A percentile compares a stretch with the other conserved stretches of the same genome.
Evolutionary conservation across 2,329 filamentous ascomycete species (phyloP).

Genomic region (Cercospora sojina): DNA sequence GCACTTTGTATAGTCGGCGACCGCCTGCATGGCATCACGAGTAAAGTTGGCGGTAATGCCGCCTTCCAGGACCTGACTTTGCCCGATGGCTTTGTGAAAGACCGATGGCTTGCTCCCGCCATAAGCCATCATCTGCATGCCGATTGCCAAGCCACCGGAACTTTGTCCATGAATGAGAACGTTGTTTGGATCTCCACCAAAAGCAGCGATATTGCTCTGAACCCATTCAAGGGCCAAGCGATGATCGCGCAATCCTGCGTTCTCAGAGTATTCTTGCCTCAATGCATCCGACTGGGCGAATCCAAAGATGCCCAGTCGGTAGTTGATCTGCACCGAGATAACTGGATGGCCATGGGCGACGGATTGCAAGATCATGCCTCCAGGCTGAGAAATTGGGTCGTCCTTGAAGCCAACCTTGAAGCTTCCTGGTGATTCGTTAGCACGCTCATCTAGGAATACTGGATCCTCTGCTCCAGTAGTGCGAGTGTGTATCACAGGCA

Average conservation of each 20-base stretch:
- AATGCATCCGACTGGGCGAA: slow-evolving; percentile 40
- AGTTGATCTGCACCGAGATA: slow-evolving; percentile 36
- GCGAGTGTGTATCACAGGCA: not conserved
- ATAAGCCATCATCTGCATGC: slow-evolving; percentile 52
- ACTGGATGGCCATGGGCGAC: slow-evolving; percentile 45
- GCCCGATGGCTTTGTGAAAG: slow-evolving; percentile 50
- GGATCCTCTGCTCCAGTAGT: not conserved
- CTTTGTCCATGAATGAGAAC: slow-evolving; percentile 45
- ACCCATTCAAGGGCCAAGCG: slow-evolving; percentile 61
- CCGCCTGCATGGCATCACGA: slow-evolving; percentile 46
- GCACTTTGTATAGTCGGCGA: slow-evolving; percentile 49
- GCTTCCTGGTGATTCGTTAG: slow-evolving; percentile 6
- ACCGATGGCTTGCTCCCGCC: slow-evolving; percentile 46
- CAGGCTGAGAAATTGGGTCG: slow-evolving; percentile 43
- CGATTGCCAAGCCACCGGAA: slow-evolving; percentile 35
- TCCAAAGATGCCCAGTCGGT: slow-evolving; percentile 42
- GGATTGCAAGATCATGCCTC: slow-evolving; percentile 50
- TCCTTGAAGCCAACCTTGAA: slow-evolving; percentile 28
- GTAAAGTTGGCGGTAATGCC: slow-evolving; percentile 50
- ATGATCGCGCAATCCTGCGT: slow-evolving; percentile 58
- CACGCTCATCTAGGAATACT: not conserved
- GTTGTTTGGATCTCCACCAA: slow-evolving; percentile 57
- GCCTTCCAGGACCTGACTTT: slow-evolving; percentile 53
- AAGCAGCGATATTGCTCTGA: slow-evolving; percentile 55
- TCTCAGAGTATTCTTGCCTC: slow-evolving; percentile 36